Evolutionary conservation across 1,284 basidiomycete species (phyloP), one percentile per base, ranked within the genome.

Genomic region (Fomitopsis betulina): DNA sequence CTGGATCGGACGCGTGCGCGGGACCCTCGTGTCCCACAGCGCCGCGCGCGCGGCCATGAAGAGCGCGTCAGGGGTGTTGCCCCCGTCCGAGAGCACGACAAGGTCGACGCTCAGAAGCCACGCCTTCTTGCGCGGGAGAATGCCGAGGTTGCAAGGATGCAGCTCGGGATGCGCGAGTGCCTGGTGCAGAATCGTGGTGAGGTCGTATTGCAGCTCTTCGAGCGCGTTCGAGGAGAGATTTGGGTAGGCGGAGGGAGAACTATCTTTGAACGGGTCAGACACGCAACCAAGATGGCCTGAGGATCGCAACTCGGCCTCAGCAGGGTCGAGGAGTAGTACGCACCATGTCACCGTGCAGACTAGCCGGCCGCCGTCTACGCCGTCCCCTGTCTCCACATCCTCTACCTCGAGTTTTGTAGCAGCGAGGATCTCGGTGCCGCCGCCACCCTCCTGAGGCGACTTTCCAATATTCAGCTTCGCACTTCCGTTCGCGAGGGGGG

Each of bases 1-100:
- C 61, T 87, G 84, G 0, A 91, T 79, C 5, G 77, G 76, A 38
- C 82, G 76, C 50, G 91, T 93, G 37, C 82, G 74, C 6, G 91
- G 91, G 0, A 93, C 87, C 58, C 82, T 87, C 17, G 90, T 88
- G 63, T 93, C 89, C 81, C 85, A 90, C 12, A 94, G 70, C 0
- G 89, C 89, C 0, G 87, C 87, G 12, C 86, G 80, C 1, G 86
- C 82, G 0, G 87, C 87, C 73, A 93, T 80, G 73, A 92, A 91
- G 3, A 93, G 70, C 38, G 85, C 86, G 67, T 93, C 91, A 53
- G 83, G 77, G 27, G 88, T 65, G 67, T 92, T 92, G 0, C 91
- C 91, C 5, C 80, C 76, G 61, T 93, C 88, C 0, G 84, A 75
- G 17, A 91, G 78, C 12, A 93, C 79, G 9, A 90, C 75, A 6